These are phyloP conservation scores for Ajuga chamaepitys DNA, from an alignment of 257 asterid species.

Conservation along the genomic window DNA sequence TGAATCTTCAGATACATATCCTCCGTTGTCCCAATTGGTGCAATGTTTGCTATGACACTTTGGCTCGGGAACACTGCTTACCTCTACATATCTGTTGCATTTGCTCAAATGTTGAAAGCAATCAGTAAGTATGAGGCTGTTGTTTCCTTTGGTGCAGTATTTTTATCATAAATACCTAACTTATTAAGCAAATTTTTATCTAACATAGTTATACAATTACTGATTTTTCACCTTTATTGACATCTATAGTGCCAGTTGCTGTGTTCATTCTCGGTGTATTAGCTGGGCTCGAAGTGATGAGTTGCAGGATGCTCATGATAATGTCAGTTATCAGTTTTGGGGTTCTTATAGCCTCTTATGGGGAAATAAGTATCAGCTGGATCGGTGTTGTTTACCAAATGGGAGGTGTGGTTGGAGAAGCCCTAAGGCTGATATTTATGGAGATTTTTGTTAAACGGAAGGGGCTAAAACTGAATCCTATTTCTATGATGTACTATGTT, in stretches of 20 bases:
- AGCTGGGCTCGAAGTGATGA: slow-evolving; percentile 97
- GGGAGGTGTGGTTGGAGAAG: slow-evolving; percentile 99
- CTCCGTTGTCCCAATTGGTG: slow-evolving; percentile 92
- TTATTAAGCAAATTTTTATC: neutral
- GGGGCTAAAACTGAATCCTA: slow-evolving; percentile 86
- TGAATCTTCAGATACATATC: slow-evolving; percentile 57
- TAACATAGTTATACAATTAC: slow-evolving; percentile 3
- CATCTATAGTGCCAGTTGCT: slow-evolving; percentile 91
- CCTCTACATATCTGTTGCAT: slow-evolving; percentile 93
- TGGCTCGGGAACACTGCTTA: slow-evolving; percentile 99
- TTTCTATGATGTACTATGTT: slow-evolving; percentile 94
- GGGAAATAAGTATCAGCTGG: slow-evolving; percentile 90
- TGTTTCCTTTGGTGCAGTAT: neutral
- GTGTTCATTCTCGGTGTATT: slow-evolving; percentile 89
- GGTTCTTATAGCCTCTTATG: slow-evolving; percentile 91
- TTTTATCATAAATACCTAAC: neutral
- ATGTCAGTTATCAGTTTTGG: slow-evolving; percentile 94
- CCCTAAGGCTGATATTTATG: slow-evolving; percentile 89
- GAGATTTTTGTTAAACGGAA: slow-evolving; percentile 91
- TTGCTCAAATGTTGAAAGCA: slow-evolving; percentile 99
- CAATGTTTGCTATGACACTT: slow-evolving; percentile 98
- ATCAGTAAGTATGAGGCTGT: slow-evolving; percentile 56
- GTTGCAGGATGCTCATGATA: slow-evolving; percentile 82
- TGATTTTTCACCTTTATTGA: slow-evolving; percentile 12
- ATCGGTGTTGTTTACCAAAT: slow-evolving; percentile 96